A percentile compares a stretch with the other conserved stretches of the same genome.
Evolutionary conservation across 2,329 filamentous ascomycete genomes (phyloP).

Genomic region (Zalaria obscura): DNA sequence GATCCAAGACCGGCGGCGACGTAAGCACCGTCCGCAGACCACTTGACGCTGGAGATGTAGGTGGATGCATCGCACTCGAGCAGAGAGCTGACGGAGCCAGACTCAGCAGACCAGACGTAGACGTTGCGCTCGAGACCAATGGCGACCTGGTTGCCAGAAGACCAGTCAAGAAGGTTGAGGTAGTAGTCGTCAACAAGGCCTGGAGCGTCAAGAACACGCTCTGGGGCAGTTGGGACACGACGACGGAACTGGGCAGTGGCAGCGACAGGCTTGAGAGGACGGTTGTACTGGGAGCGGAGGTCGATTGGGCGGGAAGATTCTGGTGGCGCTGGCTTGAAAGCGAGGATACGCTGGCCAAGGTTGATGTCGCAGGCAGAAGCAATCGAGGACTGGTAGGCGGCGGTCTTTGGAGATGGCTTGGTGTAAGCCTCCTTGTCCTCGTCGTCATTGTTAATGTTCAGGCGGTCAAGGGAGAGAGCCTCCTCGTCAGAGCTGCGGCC

Average conservation of each 20-base stretch:
- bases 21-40: constrained; percentile 94
- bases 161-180: constrained; percentile 97
- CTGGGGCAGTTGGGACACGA: constrained; percentile 84
- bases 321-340: constrained; percentile 95
- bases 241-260: constrained; percentile 76
- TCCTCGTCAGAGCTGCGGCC: constrained; percentile 55
- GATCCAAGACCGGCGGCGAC: constrained; percentile 89
- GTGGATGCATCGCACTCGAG: constrained; percentile 81
- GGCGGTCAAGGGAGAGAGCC: constrained; percentile 54
- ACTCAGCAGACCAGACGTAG: constrained; percentile 96
- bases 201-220: constrained; percentile 90
- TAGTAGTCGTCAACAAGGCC: constrained; percentile 98
- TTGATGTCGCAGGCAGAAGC: constrained; percentile 85
- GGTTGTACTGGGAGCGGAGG: constrained; percentile 93
- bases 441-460: constrained; percentile 63
- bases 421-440: constrained; percentile 52
- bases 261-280: constrained; percentile 68
- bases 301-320: constrained; percentile 98
- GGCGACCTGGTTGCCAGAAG: constrained; percentile 90
- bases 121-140: constrained; percentile 95
- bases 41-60: constrained; percentile 96
- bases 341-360: constrained; percentile 86
- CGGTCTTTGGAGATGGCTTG: constrained; percentile 72
- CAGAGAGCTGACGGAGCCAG: constrained; percentile 76
- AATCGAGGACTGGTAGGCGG: constrained; percentile 83